Evolutionary conservation across 805 yeast species (phyloP), one percentile per base, ranked within the genome.

Genomic region (Kodamaea leandrae): DNA sequence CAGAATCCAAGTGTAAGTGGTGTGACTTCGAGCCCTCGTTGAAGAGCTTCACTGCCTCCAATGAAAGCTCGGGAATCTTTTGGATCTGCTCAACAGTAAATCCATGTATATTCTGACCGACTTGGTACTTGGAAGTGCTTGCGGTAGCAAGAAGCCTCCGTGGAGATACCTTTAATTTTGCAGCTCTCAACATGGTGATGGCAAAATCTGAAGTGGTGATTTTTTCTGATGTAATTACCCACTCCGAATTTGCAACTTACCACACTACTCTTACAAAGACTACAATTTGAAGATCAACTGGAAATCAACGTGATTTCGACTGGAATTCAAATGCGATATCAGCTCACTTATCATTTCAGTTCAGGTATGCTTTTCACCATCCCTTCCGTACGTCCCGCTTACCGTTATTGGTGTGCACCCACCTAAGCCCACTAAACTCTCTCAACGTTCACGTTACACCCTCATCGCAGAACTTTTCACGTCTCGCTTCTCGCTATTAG

Each of bases 1-100:
- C 79, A n/a, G 68, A 50, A 50, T 84, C 95, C 39, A 93, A 77
- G 57, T 93, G 99, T 20, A 93, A 58, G 62, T 91, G 97, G 42
- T 78, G 71, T 7, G 95, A 74, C 1, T 91, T 93, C 0, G 96
- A 82, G 28, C 66, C 71, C 16, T 55, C 53, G 60, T 93, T 97
- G 15, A 68, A 63, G 40, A 90, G 61, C 32, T 78, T 82, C 2
- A 87, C 83, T 3, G 96, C 97, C 2, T 82, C 78, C 42, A 90
- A 62, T 18, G 88, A 81, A 50, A 88, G 76, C 58, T 88, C 95
- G 3, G 96, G 96, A 6, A 93, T 78, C 7, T 82, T 77, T 35
- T 78, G 62, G 3, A 82, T 82, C 42, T 83, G 68, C 39, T 74
- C 68, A 29, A 93, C 74, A 39, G 72, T 72, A 58, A 78, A 91